phyloP scores from a whole-genome alignment of 306 rosid species.

The Cajanus cajan region DNA sequence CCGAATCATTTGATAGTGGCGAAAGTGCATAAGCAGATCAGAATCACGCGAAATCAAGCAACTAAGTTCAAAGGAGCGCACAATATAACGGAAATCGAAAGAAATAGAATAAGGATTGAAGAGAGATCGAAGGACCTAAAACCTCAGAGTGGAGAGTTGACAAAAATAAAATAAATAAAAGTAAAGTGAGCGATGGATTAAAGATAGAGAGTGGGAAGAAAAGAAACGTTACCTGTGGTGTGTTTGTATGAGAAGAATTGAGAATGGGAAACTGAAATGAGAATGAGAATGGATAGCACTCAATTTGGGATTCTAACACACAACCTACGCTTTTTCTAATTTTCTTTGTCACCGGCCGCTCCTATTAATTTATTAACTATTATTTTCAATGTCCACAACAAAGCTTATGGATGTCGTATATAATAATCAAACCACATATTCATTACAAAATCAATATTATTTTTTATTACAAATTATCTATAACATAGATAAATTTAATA shows the following conservation, averaged over 20 bases:
- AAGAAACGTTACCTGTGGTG: neutral
- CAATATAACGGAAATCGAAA: neutral
- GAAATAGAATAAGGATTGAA: neutral
- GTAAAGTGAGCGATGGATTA: neutral
- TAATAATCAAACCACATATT: too few relatives aligned
- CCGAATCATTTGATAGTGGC: neutral
- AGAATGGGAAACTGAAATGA: neutral
- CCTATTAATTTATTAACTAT: neutral
- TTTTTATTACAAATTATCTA: too few relatives aligned
- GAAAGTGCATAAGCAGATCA: constrained; percentile 18
- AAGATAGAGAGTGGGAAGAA: neutral
- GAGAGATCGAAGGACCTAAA: constrained; percentile 25
- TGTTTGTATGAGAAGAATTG: neutral
- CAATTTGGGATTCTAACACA: neutral
- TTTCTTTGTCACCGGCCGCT: neutral
- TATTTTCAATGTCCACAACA: neutral
- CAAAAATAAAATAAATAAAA: neutral
- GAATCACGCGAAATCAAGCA: neutral
- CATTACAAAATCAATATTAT: too few relatives aligned
- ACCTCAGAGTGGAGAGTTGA: constrained; percentile 11
- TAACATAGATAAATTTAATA: too few relatives aligned
- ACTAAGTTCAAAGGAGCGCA: neutral
- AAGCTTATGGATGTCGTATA: too few relatives aligned
- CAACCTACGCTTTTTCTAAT: constrained; percentile 9
- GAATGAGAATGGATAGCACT: neutral